A percentile compares a stretch with the other conserved stretches of the same genome.
Conservation (phyloP, 176 grass and related monocot species). For the Triticum timopheevii region DNA sequence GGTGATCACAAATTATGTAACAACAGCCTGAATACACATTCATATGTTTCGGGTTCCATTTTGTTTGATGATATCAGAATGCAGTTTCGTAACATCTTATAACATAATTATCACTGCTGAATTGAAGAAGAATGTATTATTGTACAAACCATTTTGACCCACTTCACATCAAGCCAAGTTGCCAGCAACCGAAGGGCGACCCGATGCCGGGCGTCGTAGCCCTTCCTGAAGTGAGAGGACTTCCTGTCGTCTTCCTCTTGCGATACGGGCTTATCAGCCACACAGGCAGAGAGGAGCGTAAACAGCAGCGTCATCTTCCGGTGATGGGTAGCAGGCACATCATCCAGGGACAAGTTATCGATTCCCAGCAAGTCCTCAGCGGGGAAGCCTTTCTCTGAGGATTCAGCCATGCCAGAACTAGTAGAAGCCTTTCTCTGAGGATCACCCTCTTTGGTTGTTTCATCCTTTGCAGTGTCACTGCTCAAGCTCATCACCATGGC, state of each 20-base stretch:
- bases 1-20: not conserved
- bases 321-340: slow-evolving; percentile 52
- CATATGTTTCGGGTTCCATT: not conserved
- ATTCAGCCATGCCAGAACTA: slow-evolving; percentile 15
- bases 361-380: slow-evolving; percentile 35
- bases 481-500: slow-evolving; percentile 77
- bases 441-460: slow-evolving; percentile 3
- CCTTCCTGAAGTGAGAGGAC: slow-evolving; percentile 67
- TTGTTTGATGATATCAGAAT: not conserved
- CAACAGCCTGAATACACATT: not conserved
- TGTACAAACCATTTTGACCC: slow-evolving; percentile 83
- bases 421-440: not conserved
- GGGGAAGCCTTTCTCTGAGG: slow-evolving; percentile 3
- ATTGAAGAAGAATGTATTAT: not conserved
- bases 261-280: slow-evolving; percentile 64
- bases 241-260: slow-evolving; percentile 69
- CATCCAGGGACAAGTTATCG: slow-evolving; percentile 40
- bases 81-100: not conserved
- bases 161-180: slow-evolving; percentile 87
- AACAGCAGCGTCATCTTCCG: slow-evolving; percentile 66
- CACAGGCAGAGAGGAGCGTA: slow-evolving; percentile 73
- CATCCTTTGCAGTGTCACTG: not conserved
- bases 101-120: not conserved
- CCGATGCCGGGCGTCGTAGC: slow-evolving; percentile 89
- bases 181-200: slow-evolving; percentile 73